Base-by-base conservation (phyloP, 2,329 filamentous ascomycete species). In the Neofusicoccum sp. region DNA sequence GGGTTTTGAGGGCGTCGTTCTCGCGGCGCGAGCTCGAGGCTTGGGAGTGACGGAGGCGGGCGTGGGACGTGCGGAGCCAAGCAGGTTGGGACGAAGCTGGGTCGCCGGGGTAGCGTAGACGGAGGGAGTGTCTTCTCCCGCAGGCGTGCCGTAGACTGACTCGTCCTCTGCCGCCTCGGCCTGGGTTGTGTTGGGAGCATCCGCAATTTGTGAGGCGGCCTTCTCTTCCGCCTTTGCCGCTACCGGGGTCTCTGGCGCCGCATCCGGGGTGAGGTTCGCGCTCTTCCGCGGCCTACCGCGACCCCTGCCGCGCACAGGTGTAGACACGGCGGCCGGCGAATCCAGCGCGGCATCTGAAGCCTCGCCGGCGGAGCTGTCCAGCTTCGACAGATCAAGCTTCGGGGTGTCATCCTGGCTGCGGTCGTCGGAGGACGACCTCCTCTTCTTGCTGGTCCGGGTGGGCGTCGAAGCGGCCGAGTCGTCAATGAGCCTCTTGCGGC, bases 81-180 rank as follows among this genome's bases (percentile, higher is more conserved):
- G 52, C 28, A 59, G 36, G 12, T 29, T 33, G 31, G 52, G 36
- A 12, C 54, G 61, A 7, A 64, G 47, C 5, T 41, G 52, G 33
- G 62, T 64, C 3, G 62, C 62, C 8, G 62, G 62, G 16, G 62
- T 64, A 2, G 62, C 62, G 48, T 64, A 64, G n/a, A 64, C 48
- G 7, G 62, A 64, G 8, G 44, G 31, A 3, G 54, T 58, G 29
- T 59, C 62, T 9, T 64, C 48, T 31, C 56, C 62, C 7, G 49
- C 48, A 2, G 62, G 62, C 2, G 62, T 64, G 7, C 56, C 56
- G n/a, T 64, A 64, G 8, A 64, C 41, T 9, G 62, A 64, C 31
- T 37, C 56, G 39, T 34, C 56, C 2, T 59, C 61, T n/a, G 47
- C 14, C 6, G 37, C 36, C 8, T 36, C 43, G 28, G 28, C 28